phyloP scores from a whole-genome alignment of 2,329 filamentous ascomycete genomes.

The Chaetomiaceae sp. region DNA sequence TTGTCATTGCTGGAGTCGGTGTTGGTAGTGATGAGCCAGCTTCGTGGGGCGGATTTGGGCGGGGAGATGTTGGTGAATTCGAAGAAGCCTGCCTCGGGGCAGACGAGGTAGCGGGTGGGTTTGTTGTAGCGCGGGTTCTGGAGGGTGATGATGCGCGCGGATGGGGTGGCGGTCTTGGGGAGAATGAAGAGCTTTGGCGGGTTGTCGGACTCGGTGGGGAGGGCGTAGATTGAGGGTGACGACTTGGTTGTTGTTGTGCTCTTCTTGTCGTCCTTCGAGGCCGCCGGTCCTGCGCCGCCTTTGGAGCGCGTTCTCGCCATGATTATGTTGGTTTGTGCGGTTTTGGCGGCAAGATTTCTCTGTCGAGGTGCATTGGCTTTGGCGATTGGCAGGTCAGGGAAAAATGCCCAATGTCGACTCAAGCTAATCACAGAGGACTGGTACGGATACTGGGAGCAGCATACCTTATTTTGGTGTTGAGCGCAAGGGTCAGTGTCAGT shows the following conservation, averaged over 20 bases:
- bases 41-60: conserved; percentile 51
- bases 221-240: conserved; percentile 38
- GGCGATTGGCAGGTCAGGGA: too few species aligned
- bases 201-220: conserved; percentile 39
- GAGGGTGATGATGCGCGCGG: conserved; percentile 56
- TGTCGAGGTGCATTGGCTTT: not conserved
- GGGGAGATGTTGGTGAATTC: conserved; percentile 58
- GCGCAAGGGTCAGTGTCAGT: not conserved
- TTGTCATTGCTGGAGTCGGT: conserved; percentile 16
- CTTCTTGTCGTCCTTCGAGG: conserved; percentile 30
- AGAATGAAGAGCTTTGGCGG: conserved; percentile 57
- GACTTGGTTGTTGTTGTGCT: conserved; percentile 27
- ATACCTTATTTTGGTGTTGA: not conserved
- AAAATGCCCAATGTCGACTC: too few species aligned
- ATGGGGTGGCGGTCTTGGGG: conserved; percentile 49
- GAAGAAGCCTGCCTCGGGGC: conserved; percentile 58
- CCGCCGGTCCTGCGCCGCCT: conserved; percentile 24
- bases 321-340: not conserved
- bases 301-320: conserved; percentile 51
- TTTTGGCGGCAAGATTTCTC: not conserved
- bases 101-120: conserved; percentile 58
- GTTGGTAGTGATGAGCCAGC: conserved; percentile 51
- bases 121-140: conserved; percentile 54
- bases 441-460: too few species aligned
- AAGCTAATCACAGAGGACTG: too few species aligned